Conservation (phyloP, 2,329 filamentous ascomycete species). For the Spiromastix sp. region DNA sequence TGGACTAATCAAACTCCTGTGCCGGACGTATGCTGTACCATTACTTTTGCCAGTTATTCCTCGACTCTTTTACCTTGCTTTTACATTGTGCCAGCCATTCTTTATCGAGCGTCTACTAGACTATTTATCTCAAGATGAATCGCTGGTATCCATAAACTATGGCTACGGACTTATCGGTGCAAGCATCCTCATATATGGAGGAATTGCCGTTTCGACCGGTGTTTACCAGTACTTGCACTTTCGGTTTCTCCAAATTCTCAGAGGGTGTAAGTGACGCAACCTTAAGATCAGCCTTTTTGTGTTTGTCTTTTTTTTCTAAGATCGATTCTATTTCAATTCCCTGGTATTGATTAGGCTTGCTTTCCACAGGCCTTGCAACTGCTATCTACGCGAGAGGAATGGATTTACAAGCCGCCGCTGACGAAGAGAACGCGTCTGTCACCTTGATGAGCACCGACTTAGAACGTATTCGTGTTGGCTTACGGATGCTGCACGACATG, state of each 20-base stretch:
- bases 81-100: conserved; percentile 29
- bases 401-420: conserved; percentile 25
- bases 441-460: conserved; percentile 39
- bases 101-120: conserved; percentile 28
- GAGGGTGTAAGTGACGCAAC: conserved; percentile 24
- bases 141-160: conserved; percentile 19
- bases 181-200: conserved; percentile 32
- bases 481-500: conserved; percentile 34
- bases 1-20: no score
- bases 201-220: conserved; percentile 31
- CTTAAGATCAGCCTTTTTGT: conserved; percentile 34
- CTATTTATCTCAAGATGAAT: conserved; percentile 21
- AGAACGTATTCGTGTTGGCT: conserved; percentile 33
- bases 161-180: conserved; percentile 37
- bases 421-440: conserved; percentile 28
- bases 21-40: no score
- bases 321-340: no score
- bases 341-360: no score
- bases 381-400: conserved; percentile 41
- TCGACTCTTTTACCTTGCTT: conserved; percentile 23
- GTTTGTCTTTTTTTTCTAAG: no score
- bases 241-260: neutral
- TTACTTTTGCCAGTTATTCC: conserved; percentile 23
- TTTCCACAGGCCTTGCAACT: conserved; percentile 34
- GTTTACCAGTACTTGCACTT: neutral